phyloP scores from a whole-genome alignment of 768 basidiomycete genomes.

The Calocybe indica region DNA sequence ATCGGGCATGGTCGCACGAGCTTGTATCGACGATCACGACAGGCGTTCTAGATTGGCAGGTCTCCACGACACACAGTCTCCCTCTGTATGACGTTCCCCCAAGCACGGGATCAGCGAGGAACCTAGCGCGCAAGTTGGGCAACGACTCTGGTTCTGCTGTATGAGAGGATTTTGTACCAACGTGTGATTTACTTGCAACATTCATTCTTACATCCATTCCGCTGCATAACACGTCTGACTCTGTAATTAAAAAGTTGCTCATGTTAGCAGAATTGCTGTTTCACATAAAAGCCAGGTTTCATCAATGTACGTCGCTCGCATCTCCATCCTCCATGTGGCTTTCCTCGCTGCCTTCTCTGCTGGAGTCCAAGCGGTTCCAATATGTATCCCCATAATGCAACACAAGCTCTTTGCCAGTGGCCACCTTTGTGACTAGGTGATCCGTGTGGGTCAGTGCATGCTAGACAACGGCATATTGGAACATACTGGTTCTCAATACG shows the following conservation, averaged over 20 bases:
- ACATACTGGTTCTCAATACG: slow-evolving; percentile 12
- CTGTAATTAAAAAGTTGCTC: too few relatives aligned
- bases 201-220: not conserved
- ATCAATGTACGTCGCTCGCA: not conserved
- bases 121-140: slow-evolving; percentile 9
- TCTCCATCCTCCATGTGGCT: not conserved
- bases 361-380: slow-evolving; percentile 3
- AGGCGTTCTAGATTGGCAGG: slow-evolving; percentile 33
- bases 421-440: slow-evolving; percentile 9
- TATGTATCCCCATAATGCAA: slow-evolving; percentile 17
- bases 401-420: slow-evolving; percentile 11
- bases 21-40: slow-evolving; percentile 22
- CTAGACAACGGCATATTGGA: not conserved
- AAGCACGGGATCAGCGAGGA: slow-evolving; percentile 8
- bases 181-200: not conserved
- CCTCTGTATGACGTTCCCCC: slow-evolving; percentile 17
- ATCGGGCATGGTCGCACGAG: slow-evolving; percentile 32
- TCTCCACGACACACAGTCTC: slow-evolving; percentile 30
- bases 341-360: not conserved
- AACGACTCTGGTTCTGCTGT: slow-evolving; percentile 5
- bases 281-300: not conserved
- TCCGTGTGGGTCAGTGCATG: not conserved
- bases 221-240: too few relatives aligned
- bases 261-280: not conserved
- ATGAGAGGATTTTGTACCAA: slow-evolving; percentile 7